Evolutionary conservation across 208 protist genomes (phyloP), one percentile per base, ranked within the genome.

Genomic region (Strigomonas galati): DNA sequence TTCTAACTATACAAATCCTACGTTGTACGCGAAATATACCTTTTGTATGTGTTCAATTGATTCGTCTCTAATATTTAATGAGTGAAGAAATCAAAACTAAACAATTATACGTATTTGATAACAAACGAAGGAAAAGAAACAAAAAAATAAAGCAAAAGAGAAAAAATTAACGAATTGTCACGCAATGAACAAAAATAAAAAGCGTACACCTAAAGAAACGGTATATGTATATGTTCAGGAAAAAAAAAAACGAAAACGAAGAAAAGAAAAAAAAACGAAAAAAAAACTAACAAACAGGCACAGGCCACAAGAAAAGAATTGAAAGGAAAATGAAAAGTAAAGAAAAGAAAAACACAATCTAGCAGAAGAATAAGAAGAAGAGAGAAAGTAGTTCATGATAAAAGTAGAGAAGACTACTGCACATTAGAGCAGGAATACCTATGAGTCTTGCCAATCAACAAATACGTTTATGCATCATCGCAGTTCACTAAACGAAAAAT

Each of bases 101-200:
- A 54, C 64, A 43, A 43, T 46, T 19, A n/a, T n/a, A n/a, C n/a
- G n/a, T n/a, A n/a, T n/a, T 26, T 48, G 43, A 26, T 32, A 26
- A 61, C 10, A 52, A 21, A 52, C 14, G 19, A 64, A 23, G 32
- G 7, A 52, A 31, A 52, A 23, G 6, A 9, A 64, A 48, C 4
- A 57, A 51, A 63, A 63, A 49, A 46, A 63, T 9, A 49, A 30
- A 40, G 67, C 14, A 62, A 58, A 61, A 56, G 5, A 58, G 57
- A 21, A 63, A 63, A 27, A 26, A 43, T 49, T 49, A 17, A 31
- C n/a, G 14, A 27, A 26, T 49, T 26, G 6, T 63, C 26, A 51
- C 30, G 1, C 26, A 51, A 57, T 3, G 27, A 27, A 31, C 55
- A 58, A 67, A 35, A 67, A 30, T 15, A 62, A 52, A 44, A 10